These are phyloP conservation scores for Backusella macrospora DNA, from an alignment of 192 early-diverging fungal species.

Conservation along the genomic window DNA sequence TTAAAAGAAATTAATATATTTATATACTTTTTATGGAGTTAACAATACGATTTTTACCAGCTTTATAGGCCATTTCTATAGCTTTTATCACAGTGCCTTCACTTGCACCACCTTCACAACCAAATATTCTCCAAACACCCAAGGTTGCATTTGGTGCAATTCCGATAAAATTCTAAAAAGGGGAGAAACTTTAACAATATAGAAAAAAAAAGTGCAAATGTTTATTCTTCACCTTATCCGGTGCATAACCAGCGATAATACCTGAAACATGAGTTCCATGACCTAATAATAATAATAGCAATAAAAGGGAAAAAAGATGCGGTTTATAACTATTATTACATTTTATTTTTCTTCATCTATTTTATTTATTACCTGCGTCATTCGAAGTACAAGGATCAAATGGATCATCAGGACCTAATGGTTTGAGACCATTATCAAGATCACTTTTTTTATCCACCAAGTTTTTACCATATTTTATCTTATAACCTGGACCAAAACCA, in stretches of 20 bases:
- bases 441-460: conserved; percentile 59
- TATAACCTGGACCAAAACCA: conserved; percentile 64
- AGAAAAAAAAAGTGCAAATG: not conserved
- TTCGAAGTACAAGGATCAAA: conserved; percentile 36
- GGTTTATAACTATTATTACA: not conserved
- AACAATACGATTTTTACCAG: conserved; percentile 30
- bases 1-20: not conserved
- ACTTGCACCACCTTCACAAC: conserved; percentile 66
- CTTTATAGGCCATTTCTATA: conserved; percentile 66
- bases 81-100: conserved; percentile 78
- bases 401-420: conserved; percentile 45
- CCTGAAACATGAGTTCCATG: conserved; percentile 72
- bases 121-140: conserved; percentile 80
- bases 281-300: conserved; percentile 38
- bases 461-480: conserved; percentile 62
- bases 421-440: conserved; percentile 8
- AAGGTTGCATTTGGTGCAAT: conserved; percentile 68
- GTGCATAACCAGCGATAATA: conserved; percentile 49
- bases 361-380: conserved; percentile 10
- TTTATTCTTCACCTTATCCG: conserved; percentile 20
- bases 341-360: not conserved
- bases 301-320: not conserved
- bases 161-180: conserved; percentile 48
- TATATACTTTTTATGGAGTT: not conserved
- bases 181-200: not conserved